phyloP scores from a whole-genome alignment of 2,329 filamentous ascomycete species.

The Cercospora sp. region DNA sequence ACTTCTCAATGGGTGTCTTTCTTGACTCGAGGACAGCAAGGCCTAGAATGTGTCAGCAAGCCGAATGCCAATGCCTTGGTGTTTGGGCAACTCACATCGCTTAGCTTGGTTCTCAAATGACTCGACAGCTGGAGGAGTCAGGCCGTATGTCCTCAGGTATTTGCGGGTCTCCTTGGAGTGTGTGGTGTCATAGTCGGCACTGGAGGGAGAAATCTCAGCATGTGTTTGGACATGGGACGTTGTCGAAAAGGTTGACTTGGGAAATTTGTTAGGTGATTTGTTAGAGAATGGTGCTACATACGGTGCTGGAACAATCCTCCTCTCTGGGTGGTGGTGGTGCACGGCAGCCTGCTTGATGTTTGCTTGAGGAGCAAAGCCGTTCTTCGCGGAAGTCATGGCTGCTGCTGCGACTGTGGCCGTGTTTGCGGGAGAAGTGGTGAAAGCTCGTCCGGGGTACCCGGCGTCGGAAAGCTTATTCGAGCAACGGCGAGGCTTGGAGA shows the following conservation, averaged over 20 bases:
- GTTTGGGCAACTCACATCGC: slow-evolving; percentile 45
- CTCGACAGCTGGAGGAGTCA: slow-evolving; percentile 54
- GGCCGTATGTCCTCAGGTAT: slow-evolving; percentile 54
- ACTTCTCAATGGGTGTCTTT: slow-evolving; percentile 73
- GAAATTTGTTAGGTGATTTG: neutral
- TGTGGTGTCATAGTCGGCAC: slow-evolving; percentile 51
- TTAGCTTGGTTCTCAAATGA: slow-evolving; percentile 52
- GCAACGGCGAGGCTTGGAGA: neutral
- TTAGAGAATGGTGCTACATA: slow-evolving; percentile 16
- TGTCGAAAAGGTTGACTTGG: neutral
- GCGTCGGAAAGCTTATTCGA: neutral
- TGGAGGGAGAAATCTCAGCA: slow-evolving; percentile 18
- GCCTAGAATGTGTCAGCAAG: slow-evolving; percentile 50
- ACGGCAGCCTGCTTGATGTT: slow-evolving; percentile 38
- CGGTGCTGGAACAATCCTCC: slow-evolving; percentile 34
- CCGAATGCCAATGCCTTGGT: neutral
- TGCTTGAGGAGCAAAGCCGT: slow-evolving; percentile 31
- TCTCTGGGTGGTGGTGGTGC: slow-evolving; percentile 35
- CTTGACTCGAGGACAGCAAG: slow-evolving; percentile 73
- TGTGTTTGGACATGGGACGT: neutral
- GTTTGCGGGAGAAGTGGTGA: slow-evolving; percentile 3
- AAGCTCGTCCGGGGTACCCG: neutral
- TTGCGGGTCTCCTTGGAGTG: slow-evolving; percentile 52
- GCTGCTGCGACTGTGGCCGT: slow-evolving; percentile 14
- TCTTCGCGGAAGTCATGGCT: slow-evolving; percentile 21